Base-by-base conservation (phyloP, 371 early-diverging fungal genomes). In the Lichtheimia corymbifera region DNA sequence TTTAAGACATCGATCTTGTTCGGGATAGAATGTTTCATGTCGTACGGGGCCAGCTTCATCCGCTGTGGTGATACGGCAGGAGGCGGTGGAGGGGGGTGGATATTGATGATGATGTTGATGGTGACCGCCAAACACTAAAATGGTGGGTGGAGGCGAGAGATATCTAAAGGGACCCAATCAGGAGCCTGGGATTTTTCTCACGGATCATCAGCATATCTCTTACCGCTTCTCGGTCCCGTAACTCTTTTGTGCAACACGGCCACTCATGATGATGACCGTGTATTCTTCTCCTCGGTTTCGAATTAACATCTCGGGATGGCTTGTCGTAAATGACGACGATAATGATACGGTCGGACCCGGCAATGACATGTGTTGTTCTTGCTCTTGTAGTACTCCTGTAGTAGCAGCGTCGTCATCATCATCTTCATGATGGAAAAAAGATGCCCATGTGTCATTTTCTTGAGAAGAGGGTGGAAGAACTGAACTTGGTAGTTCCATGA, bases 161-260 rank as follows among this genome's bases (percentile, higher is more conserved):
- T 54, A 17, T 54, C 55, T 28, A 28, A 14, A 15, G 9, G 43
- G 18, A n/a, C 20, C 63, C 56, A 63, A 56, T 56, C 35, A 57
- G 58, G 57, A 52, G 27, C 50, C 55, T 43, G 63, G 51, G 40
- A 40, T 57, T 58, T 44, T 58, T 58, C 64, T 44, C 58, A 58
- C 59, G 58, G 28, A 59, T 35, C 35, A 35, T 45, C 40, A 54
- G 17, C 22, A 42, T 53, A 28, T 25, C 41, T 13, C 27, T 66
- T 70, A 66, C 62, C 90, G 82, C 68, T 90, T 90, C 63, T 90
- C 91, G 24, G 88, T 86, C 18, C 91, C 91, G 54, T 90, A 90
- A 28, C 88, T 87, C 61, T 90, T 90, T 74, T 90, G 91, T 9
- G 88, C 91, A 22, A 90, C 91, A 55, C 86, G 86, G 30, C 89